Evolutionary conservation across 2,329 filamentous ascomycete species (phyloP).

Genomic region (Mollisia scopiformis): DNA sequence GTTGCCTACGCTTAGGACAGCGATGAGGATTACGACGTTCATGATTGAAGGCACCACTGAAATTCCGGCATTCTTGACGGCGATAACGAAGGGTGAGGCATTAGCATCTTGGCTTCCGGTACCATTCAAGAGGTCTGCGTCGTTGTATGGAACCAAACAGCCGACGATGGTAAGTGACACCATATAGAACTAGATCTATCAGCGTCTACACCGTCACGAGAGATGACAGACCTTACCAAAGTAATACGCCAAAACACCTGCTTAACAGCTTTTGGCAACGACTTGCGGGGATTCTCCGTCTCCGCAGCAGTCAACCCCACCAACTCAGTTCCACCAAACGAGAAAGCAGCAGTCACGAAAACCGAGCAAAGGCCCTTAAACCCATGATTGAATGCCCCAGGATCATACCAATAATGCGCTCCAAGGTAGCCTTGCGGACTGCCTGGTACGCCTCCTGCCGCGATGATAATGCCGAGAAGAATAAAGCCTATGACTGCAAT

Average conservation of each 20-base stretch:
- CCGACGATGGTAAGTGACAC: slow-evolving; percentile 52
- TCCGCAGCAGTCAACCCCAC: slow-evolving; percentile 65
- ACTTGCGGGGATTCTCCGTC: slow-evolving; percentile 63
- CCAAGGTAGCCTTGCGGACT: slow-evolving; percentile 54
- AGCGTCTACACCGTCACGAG: slow-evolving; percentile 55
- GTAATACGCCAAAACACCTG: slow-evolving; percentile 64
- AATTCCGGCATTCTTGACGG: slow-evolving; percentile 52
- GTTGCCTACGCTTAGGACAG: slow-evolving; percentile 49
- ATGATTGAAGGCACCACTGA: slow-evolving; percentile 55
- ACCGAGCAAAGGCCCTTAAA: slow-evolving; percentile 65
- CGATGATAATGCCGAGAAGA: slow-evolving; percentile 60
- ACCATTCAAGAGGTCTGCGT: slow-evolving; percentile 44
- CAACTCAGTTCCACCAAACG: slow-evolving; percentile 66
- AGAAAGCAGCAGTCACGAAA: slow-evolving; percentile 54
- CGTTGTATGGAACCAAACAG: slow-evolving; percentile 46
- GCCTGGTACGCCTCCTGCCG: slow-evolving; percentile 51
- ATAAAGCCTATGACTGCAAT: slow-evolving; percentile 62
- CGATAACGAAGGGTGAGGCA: slow-evolving; percentile 58
- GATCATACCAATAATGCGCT: slow-evolving; percentile 59
- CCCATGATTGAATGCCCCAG: slow-evolving; percentile 34
- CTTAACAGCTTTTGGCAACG: slow-evolving; percentile 65
- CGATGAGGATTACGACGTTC: slow-evolving; percentile 59
- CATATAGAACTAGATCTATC: slow-evolving; percentile 47
- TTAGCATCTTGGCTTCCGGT: slow-evolving; percentile 38
- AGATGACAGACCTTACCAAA: slow-evolving; percentile 64